These are phyloP conservation scores for Penicillium macrosclerotiorum DNA, from an alignment of 495 filamentous ascomycete species.

Conservation along the genomic window DNA sequence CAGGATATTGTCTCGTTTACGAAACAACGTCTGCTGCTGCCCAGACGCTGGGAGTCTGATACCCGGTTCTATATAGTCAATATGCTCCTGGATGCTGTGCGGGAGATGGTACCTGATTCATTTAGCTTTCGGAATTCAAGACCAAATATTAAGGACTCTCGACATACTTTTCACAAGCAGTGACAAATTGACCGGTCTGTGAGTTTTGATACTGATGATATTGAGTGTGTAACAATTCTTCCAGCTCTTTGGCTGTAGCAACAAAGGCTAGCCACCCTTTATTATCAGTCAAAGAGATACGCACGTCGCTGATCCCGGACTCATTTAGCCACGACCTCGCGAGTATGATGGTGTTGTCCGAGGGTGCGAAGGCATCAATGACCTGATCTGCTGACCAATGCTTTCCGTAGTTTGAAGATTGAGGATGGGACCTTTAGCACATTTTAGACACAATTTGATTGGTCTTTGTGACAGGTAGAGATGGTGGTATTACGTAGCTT, in stretches of 20 bases:
- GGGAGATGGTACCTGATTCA: neutral
- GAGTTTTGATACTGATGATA: neutral
- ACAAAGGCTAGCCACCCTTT: neutral
- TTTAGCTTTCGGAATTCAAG: neutral
- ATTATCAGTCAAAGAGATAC: neutral
- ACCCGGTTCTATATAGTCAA: neutral
- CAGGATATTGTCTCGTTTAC: neutral
- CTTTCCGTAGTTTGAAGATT: slow-evolving; percentile 1
- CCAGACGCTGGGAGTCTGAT: neutral
- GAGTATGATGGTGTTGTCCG: neutral
- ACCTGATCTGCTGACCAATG: neutral
- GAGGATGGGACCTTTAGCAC: neutral
- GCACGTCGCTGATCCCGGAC: neutral
- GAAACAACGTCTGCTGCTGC: neutral
- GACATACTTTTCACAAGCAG: neutral
- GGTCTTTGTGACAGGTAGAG: neutral
- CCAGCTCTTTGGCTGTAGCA: neutral
- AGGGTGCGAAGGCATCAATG: neutral
- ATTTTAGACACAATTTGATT: neutral
- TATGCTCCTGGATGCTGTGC: neutral
- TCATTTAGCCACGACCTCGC: neutral
- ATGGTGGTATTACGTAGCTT: neutral
- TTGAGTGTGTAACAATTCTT: neutral
- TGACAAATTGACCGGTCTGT: neutral
- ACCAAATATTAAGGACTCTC: neutral